Evolutionary conservation across 306 rosid genomes (phyloP).

Genomic region (Pueraria montana): DNA sequence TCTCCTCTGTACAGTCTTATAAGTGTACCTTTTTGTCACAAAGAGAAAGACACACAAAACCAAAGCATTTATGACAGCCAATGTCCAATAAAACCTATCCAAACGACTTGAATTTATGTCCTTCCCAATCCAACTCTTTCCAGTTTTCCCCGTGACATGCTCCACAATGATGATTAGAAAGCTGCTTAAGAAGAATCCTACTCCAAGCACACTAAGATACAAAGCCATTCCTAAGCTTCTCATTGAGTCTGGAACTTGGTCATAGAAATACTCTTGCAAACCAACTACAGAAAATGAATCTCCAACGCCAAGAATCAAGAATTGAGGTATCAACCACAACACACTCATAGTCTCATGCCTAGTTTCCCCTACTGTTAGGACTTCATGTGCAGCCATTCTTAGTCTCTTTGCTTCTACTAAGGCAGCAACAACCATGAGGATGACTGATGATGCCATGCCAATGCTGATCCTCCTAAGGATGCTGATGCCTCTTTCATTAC

Average conservation of each 20-base stretch:
- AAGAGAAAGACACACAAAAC: conserved; percentile 48
- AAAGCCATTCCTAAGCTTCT: conserved; percentile 64
- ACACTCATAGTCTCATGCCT: conserved; percentile 43
- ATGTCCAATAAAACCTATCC: conserved; percentile 61
- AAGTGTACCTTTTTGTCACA: conserved; percentile 56
- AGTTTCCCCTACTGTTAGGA: neutral
- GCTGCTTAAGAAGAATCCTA: conserved; percentile 60
- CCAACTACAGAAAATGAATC: conserved; percentile 58
- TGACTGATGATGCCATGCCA: conserved; percentile 47
- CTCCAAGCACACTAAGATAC: conserved; percentile 63
- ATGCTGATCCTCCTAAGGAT: conserved; percentile 43
- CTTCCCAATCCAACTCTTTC: conserved; percentile 59
- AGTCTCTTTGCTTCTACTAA: conserved; percentile 58
- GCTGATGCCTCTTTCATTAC: conserved; percentile 60
- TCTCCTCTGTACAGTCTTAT: conserved; percentile 47
- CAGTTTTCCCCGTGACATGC: conserved; percentile 48
- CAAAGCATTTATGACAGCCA: conserved; percentile 46
- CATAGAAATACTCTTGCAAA: conserved; percentile 65
- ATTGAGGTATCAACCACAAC: conserved; percentile 62
- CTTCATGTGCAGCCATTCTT: neutral
- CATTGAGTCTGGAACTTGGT: conserved; percentile 63
- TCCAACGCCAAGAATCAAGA: conserved; percentile 52
- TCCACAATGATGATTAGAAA: conserved; percentile 60
- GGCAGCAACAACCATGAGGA: conserved; percentile 54
- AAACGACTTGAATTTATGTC: conserved; percentile 58